phyloP scores from a whole-genome alignment of 2,329 filamentous ascomycete species.

The Exophiala sideris region DNA sequence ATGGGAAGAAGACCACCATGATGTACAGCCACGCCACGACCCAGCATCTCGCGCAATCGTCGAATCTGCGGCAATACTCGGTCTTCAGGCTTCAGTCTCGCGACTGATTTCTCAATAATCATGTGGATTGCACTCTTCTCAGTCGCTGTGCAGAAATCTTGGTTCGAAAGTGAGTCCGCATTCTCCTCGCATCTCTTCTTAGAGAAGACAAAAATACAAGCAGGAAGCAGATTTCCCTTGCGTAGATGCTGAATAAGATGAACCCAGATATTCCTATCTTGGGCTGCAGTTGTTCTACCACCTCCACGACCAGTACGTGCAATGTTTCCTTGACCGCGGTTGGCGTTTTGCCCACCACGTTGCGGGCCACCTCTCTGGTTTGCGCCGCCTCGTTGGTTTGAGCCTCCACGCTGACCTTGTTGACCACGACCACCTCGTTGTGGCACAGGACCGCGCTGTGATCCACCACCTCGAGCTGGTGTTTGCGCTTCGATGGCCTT shows the following conservation, averaged over 20 bases:
- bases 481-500: slow-evolving; percentile 48
- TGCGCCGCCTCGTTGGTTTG: slow-evolving; percentile 50
- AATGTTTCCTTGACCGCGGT: slow-evolving; percentile 74
- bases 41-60: slow-evolving; percentile 77
- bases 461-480: slow-evolving; percentile 40
- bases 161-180: slow-evolving; percentile 87
- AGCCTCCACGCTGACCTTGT: slow-evolving; percentile 55
- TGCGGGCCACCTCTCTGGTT: slow-evolving; percentile 52
- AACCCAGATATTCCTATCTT: slow-evolving; percentile 96
- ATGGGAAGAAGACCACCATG: slow-evolving; percentile 93
- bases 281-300: slow-evolving; percentile 81
- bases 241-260: slow-evolving; percentile 88
- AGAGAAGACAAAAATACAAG: slow-evolving; percentile 97
- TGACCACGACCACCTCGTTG: slow-evolving; percentile 51
- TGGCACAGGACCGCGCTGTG: slow-evolving; percentile 46
- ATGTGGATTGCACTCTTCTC: slow-evolving; percentile 98
- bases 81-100: slow-evolving; percentile 86
- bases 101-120: slow-evolving; percentile 93
- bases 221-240: slow-evolving; percentile 81
- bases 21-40: slow-evolving; percentile 89
- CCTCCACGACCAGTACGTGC: slow-evolving; percentile 80
- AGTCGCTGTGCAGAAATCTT: slow-evolving; percentile 87
- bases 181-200: slow-evolving; percentile 98
- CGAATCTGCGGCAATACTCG: slow-evolving; percentile 87
- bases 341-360: slow-evolving; percentile 54